phyloP scores from a whole-genome alignment of 768 basidiomycete genomes.

The Mycena albidolilacea region DNA sequence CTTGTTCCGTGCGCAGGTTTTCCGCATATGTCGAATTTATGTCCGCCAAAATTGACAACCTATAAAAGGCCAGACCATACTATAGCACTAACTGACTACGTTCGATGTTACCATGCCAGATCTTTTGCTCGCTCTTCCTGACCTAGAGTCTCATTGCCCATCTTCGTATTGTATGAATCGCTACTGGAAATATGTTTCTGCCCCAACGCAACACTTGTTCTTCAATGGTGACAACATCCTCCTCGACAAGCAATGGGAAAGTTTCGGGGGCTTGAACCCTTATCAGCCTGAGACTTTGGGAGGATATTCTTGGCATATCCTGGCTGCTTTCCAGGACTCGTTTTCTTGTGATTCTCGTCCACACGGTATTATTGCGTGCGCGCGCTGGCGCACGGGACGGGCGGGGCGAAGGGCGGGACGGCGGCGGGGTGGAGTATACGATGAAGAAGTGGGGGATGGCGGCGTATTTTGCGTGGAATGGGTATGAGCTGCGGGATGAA shows the following conservation, averaged over 20 bases:
- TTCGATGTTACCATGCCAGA: not conserved
- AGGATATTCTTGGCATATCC: too few relatives aligned
- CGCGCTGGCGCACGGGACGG: too few relatives aligned
- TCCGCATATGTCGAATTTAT: not conserved
- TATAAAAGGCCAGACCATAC: not conserved
- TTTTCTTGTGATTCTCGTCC: too few relatives aligned
- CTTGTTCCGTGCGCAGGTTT: not conserved
- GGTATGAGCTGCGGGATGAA: too few relatives aligned
- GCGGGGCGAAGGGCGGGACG: too few relatives aligned
- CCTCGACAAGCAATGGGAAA: not conserved
- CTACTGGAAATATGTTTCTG: not conserved
- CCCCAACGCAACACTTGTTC: not conserved
- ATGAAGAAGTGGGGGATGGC: too few relatives aligned
- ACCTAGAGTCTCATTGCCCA: conserved; percentile 1
- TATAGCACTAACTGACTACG: too few relatives aligned
- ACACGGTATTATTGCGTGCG: too few relatives aligned
- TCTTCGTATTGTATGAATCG: not conserved
- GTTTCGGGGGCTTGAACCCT: conserved; percentile 6
- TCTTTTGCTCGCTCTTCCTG: not conserved
- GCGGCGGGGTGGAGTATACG: too few relatives aligned
- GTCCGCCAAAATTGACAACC: not conserved
- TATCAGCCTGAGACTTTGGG: too few relatives aligned
- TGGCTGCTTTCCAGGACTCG: too few relatives aligned
- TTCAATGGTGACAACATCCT: not conserved
- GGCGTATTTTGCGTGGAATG: too few relatives aligned